Percentiles rank a stretch among this genome's conserved stretches.
These are phyloP conservation scores for Fusarium sarcochroum DNA, from an alignment of 2,329 filamentous ascomycete species.

Conservation along the genomic window DNA sequence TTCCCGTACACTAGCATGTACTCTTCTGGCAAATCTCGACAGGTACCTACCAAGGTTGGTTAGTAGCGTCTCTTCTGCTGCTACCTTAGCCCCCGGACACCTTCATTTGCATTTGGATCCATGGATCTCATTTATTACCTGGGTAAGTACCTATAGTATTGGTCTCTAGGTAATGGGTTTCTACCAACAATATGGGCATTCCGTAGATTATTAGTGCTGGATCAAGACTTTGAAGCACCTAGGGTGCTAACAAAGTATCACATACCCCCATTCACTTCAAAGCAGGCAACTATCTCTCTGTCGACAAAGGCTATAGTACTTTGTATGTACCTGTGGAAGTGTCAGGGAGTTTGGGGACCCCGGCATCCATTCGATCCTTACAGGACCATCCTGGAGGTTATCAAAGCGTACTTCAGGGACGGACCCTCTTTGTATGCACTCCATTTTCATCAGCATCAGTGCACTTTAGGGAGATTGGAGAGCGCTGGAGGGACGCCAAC, in stretches of 20 bases:
- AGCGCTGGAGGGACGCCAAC: constrained; percentile 6
- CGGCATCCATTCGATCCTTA: constrained; percentile 13
- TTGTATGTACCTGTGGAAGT: constrained; percentile 21
- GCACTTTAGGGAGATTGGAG: constrained; percentile 26
- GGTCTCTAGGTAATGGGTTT: constrained; percentile 1
- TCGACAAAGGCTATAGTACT: constrained; percentile 3
- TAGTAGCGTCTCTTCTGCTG: constrained; percentile 28
- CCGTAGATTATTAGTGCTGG: not conserved
- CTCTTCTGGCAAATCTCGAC: constrained; percentile 9
- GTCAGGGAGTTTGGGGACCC: constrained; percentile 21
- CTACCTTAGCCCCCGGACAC: constrained; percentile 29
- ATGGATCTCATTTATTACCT: constrained; percentile 26
- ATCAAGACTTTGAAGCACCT: not conserved
- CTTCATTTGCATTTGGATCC: constrained; percentile 28
- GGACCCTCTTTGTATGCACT: constrained; percentile 26
- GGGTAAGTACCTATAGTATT: constrained; percentile 2
- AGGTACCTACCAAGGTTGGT: constrained; percentile 25
- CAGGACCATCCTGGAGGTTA: constrained; percentile 29
- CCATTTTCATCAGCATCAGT: constrained; percentile 29
- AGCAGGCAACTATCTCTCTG: not conserved
- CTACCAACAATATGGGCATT: constrained; percentile 3
- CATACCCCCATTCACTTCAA: not conserved
- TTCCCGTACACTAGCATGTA: constrained; percentile 15
- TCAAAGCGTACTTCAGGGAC: constrained; percentile 36
- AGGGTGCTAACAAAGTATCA: not conserved